A percentile compares a stretch with the other conserved stretches of the same genome.
These are phyloP conservation scores for Pythium vanterpoolii DNA, from an alignment of 352 stramenopile genomes.

Conservation along the genomic window DNA sequence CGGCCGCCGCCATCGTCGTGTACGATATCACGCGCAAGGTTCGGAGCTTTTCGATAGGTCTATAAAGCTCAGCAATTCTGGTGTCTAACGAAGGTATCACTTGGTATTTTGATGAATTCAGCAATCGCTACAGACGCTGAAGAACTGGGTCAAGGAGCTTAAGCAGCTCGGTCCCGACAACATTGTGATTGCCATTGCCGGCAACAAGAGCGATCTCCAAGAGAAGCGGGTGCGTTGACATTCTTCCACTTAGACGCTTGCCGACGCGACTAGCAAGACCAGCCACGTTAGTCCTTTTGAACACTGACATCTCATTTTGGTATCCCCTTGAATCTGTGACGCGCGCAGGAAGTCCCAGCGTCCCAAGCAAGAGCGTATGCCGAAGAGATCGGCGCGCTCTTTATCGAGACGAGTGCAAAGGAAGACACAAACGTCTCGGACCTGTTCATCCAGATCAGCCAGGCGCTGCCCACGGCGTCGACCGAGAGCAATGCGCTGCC, in stretches of 20 bases:
- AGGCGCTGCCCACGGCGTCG: slow-evolving; percentile 67
- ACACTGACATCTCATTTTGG: slow-evolving; percentile 1
- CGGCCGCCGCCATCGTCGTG: slow-evolving; percentile 96
- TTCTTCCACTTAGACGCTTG: slow-evolving; percentile 5
- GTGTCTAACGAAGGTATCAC: neutral
- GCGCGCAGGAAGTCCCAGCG: slow-evolving; percentile 74
- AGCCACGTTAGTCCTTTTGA: neutral
- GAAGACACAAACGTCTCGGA: slow-evolving; percentile 92
- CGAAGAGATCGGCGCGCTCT: slow-evolving; percentile 90
- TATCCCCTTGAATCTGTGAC: neutral
- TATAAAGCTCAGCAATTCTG: neutral
- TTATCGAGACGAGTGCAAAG: slow-evolving; percentile 94
- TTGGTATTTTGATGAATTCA: slow-evolving; percentile 22
- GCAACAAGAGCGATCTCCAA: slow-evolving; percentile 93
- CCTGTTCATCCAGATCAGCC: slow-evolving; percentile 91
- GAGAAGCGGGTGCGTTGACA: slow-evolving; percentile 79
- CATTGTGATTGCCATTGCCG: slow-evolving; percentile 95
- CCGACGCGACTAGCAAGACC: neutral
- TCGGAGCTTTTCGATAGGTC: slow-evolving; percentile 1
- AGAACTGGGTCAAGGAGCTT: slow-evolving; percentile 95
- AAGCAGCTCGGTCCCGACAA: slow-evolving; percentile 91
- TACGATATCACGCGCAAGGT: slow-evolving; percentile 97
- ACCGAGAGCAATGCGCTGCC: slow-evolving; percentile 79
- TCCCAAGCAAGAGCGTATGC: slow-evolving; percentile 88
- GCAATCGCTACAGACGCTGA: slow-evolving; percentile 91